phyloP scores from a whole-genome alignment of 2,329 filamentous ascomycete species.

The Paracoccidioides brasiliensis region DNA sequence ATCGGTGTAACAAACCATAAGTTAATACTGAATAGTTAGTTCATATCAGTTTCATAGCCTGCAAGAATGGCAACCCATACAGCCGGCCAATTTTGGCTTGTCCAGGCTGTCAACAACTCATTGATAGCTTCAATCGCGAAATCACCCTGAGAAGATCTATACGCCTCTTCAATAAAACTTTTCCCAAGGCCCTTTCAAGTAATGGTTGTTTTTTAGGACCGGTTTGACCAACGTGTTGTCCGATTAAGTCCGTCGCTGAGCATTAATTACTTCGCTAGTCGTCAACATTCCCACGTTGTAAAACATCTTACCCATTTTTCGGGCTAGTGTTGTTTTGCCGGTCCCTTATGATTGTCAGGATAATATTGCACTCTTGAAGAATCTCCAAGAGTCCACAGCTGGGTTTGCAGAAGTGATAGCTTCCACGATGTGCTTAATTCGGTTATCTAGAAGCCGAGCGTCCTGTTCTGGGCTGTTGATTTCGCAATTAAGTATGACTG shows the following conservation, averaged over 20 bases:
- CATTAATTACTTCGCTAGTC: conserved; percentile 46
- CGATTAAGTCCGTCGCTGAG: conserved; percentile 57
- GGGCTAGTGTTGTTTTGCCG: conserved; percentile 59
- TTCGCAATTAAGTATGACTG: conserved; percentile 24
- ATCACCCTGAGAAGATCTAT: conserved; percentile 44
- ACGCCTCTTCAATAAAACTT: conserved; percentile 60
- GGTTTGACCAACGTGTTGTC: conserved; percentile 55
- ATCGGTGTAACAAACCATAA: conserved; percentile 50
- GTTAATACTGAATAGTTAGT: conserved; percentile 49
- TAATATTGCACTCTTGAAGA: background rate
- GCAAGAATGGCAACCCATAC: conserved; percentile 54
- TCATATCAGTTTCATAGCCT: conserved; percentile 55
- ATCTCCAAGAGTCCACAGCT: background rate
- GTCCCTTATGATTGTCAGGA: conserved; percentile 35
- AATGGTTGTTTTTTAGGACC: conserved; percentile 50
- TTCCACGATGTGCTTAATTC: conserved; percentile 29
- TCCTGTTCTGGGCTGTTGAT: conserved; percentile 17
- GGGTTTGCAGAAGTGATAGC: background rate
- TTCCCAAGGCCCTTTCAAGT: conserved; percentile 50
- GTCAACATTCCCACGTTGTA: conserved; percentile 61
- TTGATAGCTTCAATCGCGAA: conserved; percentile 47
- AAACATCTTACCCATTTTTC: conserved; percentile 62
- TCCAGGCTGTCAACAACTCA: conserved; percentile 42
- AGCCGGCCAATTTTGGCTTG: conserved; percentile 44
- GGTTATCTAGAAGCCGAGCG: conserved; percentile 27